Evolutionary conservation across 179 eudicot genomes (phyloP), one percentile per base, ranked within the genome.

Genomic region (Silene vulgaris): DNA sequence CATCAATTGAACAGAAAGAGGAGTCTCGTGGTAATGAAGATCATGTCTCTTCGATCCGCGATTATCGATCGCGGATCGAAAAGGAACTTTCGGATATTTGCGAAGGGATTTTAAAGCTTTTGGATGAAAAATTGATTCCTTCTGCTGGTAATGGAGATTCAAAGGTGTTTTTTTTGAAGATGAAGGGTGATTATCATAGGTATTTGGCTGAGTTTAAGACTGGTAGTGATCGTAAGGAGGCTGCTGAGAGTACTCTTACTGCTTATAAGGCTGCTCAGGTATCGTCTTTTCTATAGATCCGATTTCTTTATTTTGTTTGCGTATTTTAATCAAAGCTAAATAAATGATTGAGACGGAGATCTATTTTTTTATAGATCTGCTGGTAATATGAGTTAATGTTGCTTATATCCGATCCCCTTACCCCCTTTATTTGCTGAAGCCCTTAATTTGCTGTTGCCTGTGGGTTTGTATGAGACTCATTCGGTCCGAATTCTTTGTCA

Each of bases 191-290:
- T 75, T 85, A 82, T 60, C 90, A 87, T 61, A 71, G 92, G 59
- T 89, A 89, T 68, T 67, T 89, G 76, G 92, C 92, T 17, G 92
- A 89, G 85, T 89, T 89, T 75, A 89, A 87, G 87, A 83, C 90
- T 3, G 88, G 85, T 20, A 77, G 87, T 30, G 90, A 87, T 40
- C 73, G 92, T 23, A 89, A 87, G 64, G 90, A 89, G 67, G 89
- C 91, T 19, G 93, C 91, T 8, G 93, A 89, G 76, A 85, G 84
- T 77, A 89, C 93, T 21, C 91, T 89, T 79, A 80, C 84, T 12
- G 93, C 93, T 65, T 89, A 89, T 78, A 89, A 88, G 45, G 78
- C 89, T 12, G 89, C 93, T 74, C 93, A 89, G 93, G 93, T 85
- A 62, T 67, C 19, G 3, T 29, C 16, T 5, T 30, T 29, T 4